Evolutionary conservation across 495 filamentous ascomycete genomes (phyloP), one percentile per base, ranked within the genome.

Genomic region (Penicillium lividum): DNA sequence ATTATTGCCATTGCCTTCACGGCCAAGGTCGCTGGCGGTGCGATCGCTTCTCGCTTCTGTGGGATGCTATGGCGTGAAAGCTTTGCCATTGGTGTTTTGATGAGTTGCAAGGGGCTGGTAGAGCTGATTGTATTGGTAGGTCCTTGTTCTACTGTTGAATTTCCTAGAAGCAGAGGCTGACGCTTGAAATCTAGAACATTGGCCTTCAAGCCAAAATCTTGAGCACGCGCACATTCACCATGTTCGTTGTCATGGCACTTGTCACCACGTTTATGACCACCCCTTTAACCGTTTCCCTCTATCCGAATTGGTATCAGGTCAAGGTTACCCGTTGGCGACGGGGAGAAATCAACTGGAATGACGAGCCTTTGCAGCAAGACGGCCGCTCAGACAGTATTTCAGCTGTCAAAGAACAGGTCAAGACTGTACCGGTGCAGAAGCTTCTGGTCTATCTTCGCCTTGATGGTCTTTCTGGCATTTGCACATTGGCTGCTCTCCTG

Each of bases 201-300:
- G 94, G 94, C 27, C 81, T 94, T 15, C 89, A 96, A 82, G 94
- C 94, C 25, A 86, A 87, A 51, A 97, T 98, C 60, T 75, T 98
- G 30, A 93, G 89, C 50, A 81, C 82, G 27, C 83, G 86, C 29
- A 97, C 94, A 0, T 98, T 98, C 69, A 98, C 93, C 33, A 97
- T 98, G 56, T 98, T 98, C 54, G 94, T 98, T n/a, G 90, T 97
- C 60, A 97, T 98, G 86, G 93, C 94, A 33, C 77, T 98, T 8
- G 83, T 97, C 40, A 97, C 93, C 3, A 98, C 94, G 0, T 93
- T 98, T 54, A 78, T 87, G 3, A 97, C 94, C 0, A 97, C 93
- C 0, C 94, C 94, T 0, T 68, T 97, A 16, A 92, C 89, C 25
- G 80, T 83, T 6, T 73, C 72, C 36, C 74, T 98, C 13, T 98